These are phyloP conservation scores for Boletellus ananiceps DNA, from an alignment of 768 basidiomycete genomes.

Conservation along the genomic window DNA sequence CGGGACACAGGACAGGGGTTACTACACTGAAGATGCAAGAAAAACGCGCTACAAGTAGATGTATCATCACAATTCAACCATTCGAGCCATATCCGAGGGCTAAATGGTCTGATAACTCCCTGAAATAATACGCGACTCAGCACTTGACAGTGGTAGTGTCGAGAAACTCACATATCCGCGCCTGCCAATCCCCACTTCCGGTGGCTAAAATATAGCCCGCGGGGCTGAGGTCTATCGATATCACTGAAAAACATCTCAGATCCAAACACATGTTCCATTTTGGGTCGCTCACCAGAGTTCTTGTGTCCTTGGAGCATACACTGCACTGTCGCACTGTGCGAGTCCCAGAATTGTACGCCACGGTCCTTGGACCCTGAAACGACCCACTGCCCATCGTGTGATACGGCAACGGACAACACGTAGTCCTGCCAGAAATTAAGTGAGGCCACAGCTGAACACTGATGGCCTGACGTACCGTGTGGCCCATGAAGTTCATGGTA, in stretches of 20 bases:
- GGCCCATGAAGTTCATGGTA: conserved; percentile 84
- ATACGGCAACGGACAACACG: conserved; percentile 72
- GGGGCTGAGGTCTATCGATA: conserved; percentile 66
- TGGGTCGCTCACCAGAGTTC: conserved; percentile 53
- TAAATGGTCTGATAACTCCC: conserved; percentile 32
- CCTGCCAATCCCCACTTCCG: conserved; percentile 68
- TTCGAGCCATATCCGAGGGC: conserved; percentile 4
- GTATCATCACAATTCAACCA: conserved; percentile 10
- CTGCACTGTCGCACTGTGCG: conserved; percentile 73
- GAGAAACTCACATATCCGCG: conserved; percentile 55
- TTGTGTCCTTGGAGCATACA: conserved; percentile 83
- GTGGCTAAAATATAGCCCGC: conserved; percentile 60
- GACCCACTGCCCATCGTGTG: conserved; percentile 91
- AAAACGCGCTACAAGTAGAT: conserved; percentile 25
- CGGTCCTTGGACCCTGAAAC: conserved; percentile 96
- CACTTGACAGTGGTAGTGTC: neutral
- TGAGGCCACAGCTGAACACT: neutral
- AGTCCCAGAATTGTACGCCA: conserved; percentile 92
- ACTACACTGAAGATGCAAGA: conserved; percentile 28
- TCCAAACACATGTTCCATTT: neutral
- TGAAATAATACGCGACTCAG: conserved; percentile 9
- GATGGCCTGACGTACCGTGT: conserved; percentile 54
- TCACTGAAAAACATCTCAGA: conserved; percentile 40
- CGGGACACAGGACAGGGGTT: conserved; percentile 8
- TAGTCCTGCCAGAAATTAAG: conserved; percentile 46